Evolutionary conservation across 306 rosid species (phyloP), one percentile per base, ranked within the genome.

Genomic region (Lathyrus tuberosus): DNA sequence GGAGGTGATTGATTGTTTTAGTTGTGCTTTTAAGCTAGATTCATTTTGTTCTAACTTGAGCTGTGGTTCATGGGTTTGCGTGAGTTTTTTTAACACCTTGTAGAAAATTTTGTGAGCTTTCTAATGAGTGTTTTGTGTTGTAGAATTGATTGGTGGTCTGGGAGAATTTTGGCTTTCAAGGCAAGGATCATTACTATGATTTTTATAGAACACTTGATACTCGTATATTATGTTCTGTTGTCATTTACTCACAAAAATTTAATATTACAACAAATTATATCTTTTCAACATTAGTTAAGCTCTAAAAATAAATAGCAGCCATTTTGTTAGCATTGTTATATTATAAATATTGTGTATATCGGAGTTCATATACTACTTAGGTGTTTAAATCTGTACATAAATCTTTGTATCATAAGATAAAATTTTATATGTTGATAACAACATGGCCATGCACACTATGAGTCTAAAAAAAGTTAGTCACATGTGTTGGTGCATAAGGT

Each of bases 1-100:
- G 8, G 35, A 64, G 73, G 15, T 49, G 41, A 6, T 40, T 10
- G 51, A 37, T 46, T 70, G 65, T 63, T 52, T 64, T 81, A 12
- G 84, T 78, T 87, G 96, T 94, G 95, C 84, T 94, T 94, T 80
- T 88, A 71, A 70, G 80, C 86, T 75, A 11, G 67, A 84, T 83
- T 83, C 60, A 58, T 85, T 76, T 79, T 8, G 0, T 13, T 65
- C 76, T 78, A 80, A 64, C 74, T 70, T 58, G 12, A 31, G 46
- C 11, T 75, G 4, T 6, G 30, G 10, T 73, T 0, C 0, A n/a
- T 81, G 44, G 22, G 76, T 72, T 51, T 48, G 0, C n/a, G 0
- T 83, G 74, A 1, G 30, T 0, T 0, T 68, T 78, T 90, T 76
- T 76, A 78, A 0, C 41, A 38, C 12, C 44, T 68, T 57, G 70